Evolutionary conservation across 2,329 filamentous ascomycete species (phyloP).

Genomic region (Mycosphaerelloides madeirae): DNA sequence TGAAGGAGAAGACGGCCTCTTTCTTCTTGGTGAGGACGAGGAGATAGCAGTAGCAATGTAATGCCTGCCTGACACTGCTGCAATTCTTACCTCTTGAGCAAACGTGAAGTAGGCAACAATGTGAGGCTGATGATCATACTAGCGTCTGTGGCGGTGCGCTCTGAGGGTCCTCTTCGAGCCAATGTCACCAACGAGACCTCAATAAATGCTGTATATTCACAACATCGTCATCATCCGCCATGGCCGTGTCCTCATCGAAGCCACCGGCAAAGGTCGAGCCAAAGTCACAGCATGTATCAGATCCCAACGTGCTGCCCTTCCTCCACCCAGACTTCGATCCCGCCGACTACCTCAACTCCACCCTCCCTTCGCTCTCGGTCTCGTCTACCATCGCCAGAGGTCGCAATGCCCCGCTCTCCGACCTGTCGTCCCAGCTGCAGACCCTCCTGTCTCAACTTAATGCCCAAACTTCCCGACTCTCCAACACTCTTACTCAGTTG

Average conservation of each 20-base stretch:
- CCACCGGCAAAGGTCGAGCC: slow-evolving; percentile 19
- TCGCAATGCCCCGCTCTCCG: slow-evolving; percentile 58
- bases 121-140: too few species aligned
- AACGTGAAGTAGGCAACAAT: too few species aligned
- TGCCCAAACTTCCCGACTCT: slow-evolving; percentile 78
- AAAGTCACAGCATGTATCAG: slow-evolving; percentile 60
- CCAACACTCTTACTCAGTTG: slow-evolving; percentile 75
- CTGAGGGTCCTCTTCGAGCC: too few species aligned
- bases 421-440: slow-evolving; percentile 76
- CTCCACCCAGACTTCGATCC: slow-evolving; percentile 73
- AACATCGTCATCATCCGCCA: background rate
- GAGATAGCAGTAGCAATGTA: too few species aligned
- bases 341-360: slow-evolving; percentile 76
- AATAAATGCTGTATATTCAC: too few species aligned
- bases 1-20: too few species aligned
- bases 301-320: slow-evolving; percentile 71
- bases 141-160: too few species aligned
- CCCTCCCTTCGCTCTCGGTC: slow-evolving; percentile 63
- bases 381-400: slow-evolving; percentile 36
- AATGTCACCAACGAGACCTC: too few species aligned
- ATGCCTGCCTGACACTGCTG: too few species aligned
- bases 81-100: too few species aligned
- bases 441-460: slow-evolving; percentile 81
- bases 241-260: slow-evolving; percentile 9
- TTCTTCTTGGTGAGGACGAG: too few species aligned